Conservation (phyloP, 164 flowering plant genomes). For the Aristolochia californica region DNA sequence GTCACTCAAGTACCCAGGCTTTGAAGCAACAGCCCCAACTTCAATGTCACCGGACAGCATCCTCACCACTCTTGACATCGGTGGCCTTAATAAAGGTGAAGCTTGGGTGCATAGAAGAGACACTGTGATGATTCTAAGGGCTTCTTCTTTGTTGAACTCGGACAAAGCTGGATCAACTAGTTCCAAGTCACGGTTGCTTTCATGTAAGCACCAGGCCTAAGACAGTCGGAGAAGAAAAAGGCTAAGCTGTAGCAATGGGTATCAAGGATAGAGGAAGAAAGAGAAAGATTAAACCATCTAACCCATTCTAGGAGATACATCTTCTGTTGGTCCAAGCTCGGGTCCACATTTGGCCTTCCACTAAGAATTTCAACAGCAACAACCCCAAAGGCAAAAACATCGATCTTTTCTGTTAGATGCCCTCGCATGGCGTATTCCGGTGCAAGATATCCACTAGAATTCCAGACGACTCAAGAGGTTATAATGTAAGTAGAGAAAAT, state of each 20-base stretch:
- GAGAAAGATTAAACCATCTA: too few relatives aligned
- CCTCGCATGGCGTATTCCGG: constrained; percentile 33
- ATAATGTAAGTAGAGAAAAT: too few relatives aligned
- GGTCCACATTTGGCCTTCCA: constrained; percentile 21
- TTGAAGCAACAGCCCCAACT: constrained; percentile 22
- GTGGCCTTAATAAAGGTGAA: constrained; percentile 31
- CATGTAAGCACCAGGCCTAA: constrained; percentile 48
- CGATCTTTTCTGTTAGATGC: constrained; percentile 25
- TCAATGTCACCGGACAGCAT: constrained; percentile 42
- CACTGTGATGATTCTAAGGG: constrained; percentile 23
- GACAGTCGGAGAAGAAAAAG: too few relatives aligned
- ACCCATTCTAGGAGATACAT: constrained; percentile 27
- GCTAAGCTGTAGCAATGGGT: too few relatives aligned
- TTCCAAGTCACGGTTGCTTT: constrained; percentile 22
- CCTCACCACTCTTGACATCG: constrained; percentile 29
- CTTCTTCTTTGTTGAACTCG: constrained; percentile 24
- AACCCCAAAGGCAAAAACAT: constrained; percentile 25
- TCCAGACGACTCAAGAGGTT: too few relatives aligned
- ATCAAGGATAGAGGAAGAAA: too few relatives aligned
- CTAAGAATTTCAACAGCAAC: constrained; percentile 20
- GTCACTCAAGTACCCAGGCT: constrained; percentile 31
- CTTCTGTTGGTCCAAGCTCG: constrained; percentile 11
- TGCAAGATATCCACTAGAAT: constrained; percentile 22
- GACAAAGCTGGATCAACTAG: constrained; percentile 27
- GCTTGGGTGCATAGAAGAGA: constrained; percentile 46